phyloP scores from a whole-genome alignment of 2,329 filamentous ascomycete genomes.

The Ophiostoma sp. region DNA sequence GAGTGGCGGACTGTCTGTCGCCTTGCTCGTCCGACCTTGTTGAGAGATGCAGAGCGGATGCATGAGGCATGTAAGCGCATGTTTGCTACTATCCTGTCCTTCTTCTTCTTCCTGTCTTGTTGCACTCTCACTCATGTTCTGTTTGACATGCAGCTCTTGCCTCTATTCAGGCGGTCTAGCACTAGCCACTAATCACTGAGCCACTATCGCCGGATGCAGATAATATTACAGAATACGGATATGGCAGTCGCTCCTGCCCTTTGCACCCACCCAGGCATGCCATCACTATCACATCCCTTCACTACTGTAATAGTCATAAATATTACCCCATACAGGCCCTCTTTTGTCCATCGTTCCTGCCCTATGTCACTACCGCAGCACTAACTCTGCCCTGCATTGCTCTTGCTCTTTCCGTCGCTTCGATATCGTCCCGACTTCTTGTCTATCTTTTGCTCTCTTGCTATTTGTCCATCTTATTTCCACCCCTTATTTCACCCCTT shows the following conservation, averaged over 20 bases:
- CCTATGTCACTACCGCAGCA: slow-evolving; percentile 1
- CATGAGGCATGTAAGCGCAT: neutral
- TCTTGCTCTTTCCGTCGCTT: neutral
- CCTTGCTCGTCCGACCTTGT: neutral
- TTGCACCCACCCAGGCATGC: neutral
- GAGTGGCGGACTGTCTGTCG: slow-evolving; percentile 4
- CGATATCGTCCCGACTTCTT: neutral
- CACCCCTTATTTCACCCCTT: slow-evolving; percentile 12
- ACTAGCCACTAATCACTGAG: too few relatives aligned
- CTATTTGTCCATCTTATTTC: neutral
- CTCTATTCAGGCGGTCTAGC: neutral
- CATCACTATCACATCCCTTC: neutral
- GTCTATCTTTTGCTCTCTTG: neutral
- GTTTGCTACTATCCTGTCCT: neutral
- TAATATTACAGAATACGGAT: neutral
- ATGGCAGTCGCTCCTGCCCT: neutral
- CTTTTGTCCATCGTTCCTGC: slow-evolving; percentile 1
- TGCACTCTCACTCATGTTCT: neutral
- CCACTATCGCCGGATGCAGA: neutral
- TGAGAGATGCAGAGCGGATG: neutral
- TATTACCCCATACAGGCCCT: slow-evolving; percentile 7
- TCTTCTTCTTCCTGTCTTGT: neutral
- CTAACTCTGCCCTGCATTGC: slow-evolving; percentile 5
- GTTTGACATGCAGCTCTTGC: neutral
- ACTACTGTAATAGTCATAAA: neutral